phyloP scores from a whole-genome alignment of 2,329 filamentous ascomycete genomes.

The Fusarium papillatum region DNA sequence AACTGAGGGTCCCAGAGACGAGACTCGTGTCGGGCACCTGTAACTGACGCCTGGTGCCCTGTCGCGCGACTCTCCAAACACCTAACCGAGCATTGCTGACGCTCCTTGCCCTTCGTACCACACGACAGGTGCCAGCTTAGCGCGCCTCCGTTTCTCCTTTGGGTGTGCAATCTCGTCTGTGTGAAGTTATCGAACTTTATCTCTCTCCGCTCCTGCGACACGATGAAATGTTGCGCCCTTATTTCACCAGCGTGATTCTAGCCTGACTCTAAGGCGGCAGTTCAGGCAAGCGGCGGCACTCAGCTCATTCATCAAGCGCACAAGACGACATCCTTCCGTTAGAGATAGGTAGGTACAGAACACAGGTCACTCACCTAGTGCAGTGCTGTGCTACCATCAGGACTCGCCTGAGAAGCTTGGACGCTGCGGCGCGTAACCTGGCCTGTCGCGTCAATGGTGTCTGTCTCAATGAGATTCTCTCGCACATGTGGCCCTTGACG shows the following conservation, averaged over 20 bases:
- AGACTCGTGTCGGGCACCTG: constrained; percentile 25
- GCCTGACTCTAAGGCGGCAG: constrained; percentile 13
- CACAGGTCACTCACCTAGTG: background rate
- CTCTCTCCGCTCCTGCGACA: background rate
- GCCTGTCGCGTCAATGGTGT: background rate
- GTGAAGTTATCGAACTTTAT: constrained; percentile 17
- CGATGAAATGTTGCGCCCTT: background rate
- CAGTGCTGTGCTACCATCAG: background rate
- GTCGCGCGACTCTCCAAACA: constrained; percentile 36
- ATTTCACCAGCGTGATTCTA: constrained; percentile 8
- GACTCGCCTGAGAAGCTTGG: background rate
- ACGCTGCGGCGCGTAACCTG: background rate
- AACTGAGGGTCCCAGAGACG: constrained; percentile 10
- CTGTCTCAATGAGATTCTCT: background rate
- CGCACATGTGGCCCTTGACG: background rate
- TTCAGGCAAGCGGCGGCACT: background rate
- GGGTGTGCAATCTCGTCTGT: constrained; percentile 34
- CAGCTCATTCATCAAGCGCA: background rate
- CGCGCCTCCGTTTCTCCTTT: constrained; percentile 28
- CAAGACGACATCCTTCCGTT: background rate
- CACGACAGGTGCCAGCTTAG: constrained; percentile 29
- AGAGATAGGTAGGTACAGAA: background rate
- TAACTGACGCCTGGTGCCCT: constrained; percentile 36
- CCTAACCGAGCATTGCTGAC: constrained; percentile 20
- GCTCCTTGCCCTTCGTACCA: constrained; percentile 24